Base-by-base conservation (phyloP, 805 yeast genomes). In the Candida taoyuanica region DNA sequence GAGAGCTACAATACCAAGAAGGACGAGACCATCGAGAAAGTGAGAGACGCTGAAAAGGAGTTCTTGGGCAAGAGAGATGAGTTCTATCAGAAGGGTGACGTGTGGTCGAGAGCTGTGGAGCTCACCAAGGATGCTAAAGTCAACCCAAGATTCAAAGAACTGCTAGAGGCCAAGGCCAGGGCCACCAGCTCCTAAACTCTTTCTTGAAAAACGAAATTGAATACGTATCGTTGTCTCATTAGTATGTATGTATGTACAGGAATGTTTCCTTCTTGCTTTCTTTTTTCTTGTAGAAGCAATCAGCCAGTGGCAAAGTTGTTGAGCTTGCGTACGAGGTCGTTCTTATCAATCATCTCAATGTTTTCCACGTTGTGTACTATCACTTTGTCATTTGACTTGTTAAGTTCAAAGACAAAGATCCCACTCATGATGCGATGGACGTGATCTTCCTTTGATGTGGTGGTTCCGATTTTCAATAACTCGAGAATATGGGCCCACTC, bases 1-100 rank as follows among this genome's bases (percentile, higher is more conserved):
- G 95, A 86, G 52, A 81, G 81, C 56, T 91, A 91, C 70, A 88
- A 86, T 65, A 69, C 72, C 56, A 89, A 89, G 67, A 83, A 79
- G 62, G 91, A 86, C 37, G 73, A 73, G 48, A 75, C 78, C 36
- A 65, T 80, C 39, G 79, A 75, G 43, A 71, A 73, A 42, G 81
- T 85, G 11, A 69, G 71, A 57, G 67, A 68, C 36, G 93, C 83
- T 50, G 85, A 86, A 50, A 78, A 75, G 48, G 76, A 74, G 43
- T 88, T 82, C 58, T 59, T 85, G 45, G 76, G 72, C 39, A 78
- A 82, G 53, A 80, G 93, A 58, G 96, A 88, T 58, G 72, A 73
- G 21, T 88, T 71, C 60, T 85, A 81, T 59, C 68, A 78, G 25
- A 84, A 85, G 60, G 95, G 94, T 38, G 68, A 76, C 27, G 76